Base-by-base conservation (phyloP, 2,329 filamentous ascomycete genomes). In the Chalaropsis ovoidea region DNA sequence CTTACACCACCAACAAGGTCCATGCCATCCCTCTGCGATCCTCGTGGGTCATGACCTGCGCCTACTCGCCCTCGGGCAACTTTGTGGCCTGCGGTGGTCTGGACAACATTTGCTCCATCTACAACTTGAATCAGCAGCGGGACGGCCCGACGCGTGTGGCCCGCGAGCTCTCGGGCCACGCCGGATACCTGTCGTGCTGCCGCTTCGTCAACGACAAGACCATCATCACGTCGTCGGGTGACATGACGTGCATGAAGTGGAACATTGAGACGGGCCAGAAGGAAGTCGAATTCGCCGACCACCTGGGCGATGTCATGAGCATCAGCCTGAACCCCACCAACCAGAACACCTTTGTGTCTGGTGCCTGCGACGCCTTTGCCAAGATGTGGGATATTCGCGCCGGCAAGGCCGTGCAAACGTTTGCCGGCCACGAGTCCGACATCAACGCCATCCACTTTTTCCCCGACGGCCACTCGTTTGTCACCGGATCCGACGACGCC, bases 221-320 rank as follows among this genome's bases (percentile, higher is more conserved):
- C 74, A 97, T 99, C 73, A 85, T 99, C 70, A 99, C 94, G 68
- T 97, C 94, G 0, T 99, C 94, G 2, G 94, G 94, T 69, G 94
- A 99, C 75, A 99, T 99, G 94, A 99, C 94, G 63, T 99, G 94
- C 77, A 96, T 97, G 87, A 89, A 97, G 74, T 99, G 94, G 94
- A 94, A 99, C 79, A 93, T 99, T 70, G 94, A 99, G 78, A 95
- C 93, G 0, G 94, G 94, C 66, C 90, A 92, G 70, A 96, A 96
- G 80, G 89, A 96, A 52, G 95, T 92, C 73, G 94, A 99, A 76
- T 99, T 97, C 71, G 94, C 94, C 73, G 94, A 99, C 77, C 94
- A 99, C 75, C 82, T 99, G 11, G 94, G 94, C 74, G 94, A 99
- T 74, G 94, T 99, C 71, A 99, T 99, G 94, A 97, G 93, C 81